These are phyloP conservation scores for Ustilago cynodontis DNA, from an alignment of 1,284 basidiomycete genomes.

Conservation along the genomic window DNA sequence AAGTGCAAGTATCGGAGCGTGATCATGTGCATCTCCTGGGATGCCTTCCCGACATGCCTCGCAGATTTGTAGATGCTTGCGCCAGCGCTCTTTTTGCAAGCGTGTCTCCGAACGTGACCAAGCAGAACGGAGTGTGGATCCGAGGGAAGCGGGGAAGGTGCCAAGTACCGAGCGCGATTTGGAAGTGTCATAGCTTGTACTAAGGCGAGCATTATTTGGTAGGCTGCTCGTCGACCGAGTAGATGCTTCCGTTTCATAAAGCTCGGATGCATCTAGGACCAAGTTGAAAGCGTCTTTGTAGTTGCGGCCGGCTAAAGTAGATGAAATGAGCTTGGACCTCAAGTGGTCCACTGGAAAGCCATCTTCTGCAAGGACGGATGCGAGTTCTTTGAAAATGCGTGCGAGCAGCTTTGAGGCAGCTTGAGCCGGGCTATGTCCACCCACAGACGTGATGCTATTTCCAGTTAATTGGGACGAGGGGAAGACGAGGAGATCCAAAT, in stretches of 20 bases:
- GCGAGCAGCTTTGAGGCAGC: slow-evolving; percentile 30
- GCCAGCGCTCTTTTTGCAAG: slow-evolving; percentile 49
- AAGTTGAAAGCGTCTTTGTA: slow-evolving; percentile 28
- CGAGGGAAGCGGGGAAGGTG: slow-evolving; percentile 28
- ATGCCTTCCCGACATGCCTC: slow-evolving; percentile 67
- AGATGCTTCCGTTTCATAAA: not conserved
- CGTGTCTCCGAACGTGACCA: slow-evolving; percentile 2
- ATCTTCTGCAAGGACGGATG: slow-evolving; percentile 35
- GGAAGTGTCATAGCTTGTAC: not conserved
- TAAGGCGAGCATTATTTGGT: not conserved
- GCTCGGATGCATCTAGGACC: slow-evolving; percentile 23
- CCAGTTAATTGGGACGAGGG: not conserved
- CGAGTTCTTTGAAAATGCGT: slow-evolving; percentile 32
- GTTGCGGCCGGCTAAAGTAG: not conserved
- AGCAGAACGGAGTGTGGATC: slow-evolving; percentile 26
- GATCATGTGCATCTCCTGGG: slow-evolving; percentile 36
- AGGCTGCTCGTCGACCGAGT: slow-evolving; percentile 11
- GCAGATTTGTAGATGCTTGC: slow-evolving; percentile 69
- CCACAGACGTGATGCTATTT: not conserved
- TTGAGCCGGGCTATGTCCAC: slow-evolving; percentile 23
- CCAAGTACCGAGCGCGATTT: slow-evolving; percentile 11
- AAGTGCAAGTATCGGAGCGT: not conserved
- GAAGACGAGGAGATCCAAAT: slow-evolving; percentile 53
- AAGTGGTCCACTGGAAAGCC: slow-evolving; percentile 51
- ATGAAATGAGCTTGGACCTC: slow-evolving; percentile 15